Base-by-base conservation (phyloP, 345 rosid species). In the Salix caprea region DNA sequence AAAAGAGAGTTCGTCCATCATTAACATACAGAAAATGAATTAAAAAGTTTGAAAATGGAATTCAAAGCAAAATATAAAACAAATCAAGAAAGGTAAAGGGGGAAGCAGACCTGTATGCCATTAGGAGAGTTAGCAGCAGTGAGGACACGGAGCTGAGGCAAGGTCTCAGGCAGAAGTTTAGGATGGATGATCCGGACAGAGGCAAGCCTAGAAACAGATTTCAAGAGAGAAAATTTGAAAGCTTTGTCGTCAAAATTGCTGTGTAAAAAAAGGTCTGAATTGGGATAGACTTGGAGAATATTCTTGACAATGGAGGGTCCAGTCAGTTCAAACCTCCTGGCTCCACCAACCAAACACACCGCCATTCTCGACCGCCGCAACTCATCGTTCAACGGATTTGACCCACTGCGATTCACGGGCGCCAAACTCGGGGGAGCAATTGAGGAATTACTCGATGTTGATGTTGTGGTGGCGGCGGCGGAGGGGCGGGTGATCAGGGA, bases 301-400 rank as follows among this genome's bases (percentile, higher is more conserved):
- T 86, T 90, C 81, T 90, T 88, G 18, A 93, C 76, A 8, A 95
- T 93, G 54, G 98, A 95, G 36, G 96, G 98, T 21, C 98, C 98
- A 0, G 98, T 91, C 42, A 95, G 80, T 85, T 93, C 99, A 72
- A 95, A 95, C 80, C 97, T 85, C 69, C 99, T 82, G 13, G 99
- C 98, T 54, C 96, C 97, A 50, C 99, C 98, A 0, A 93, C 99
- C 85, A 95, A 86, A 83, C 99, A 95, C 70, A 93, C 94, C 2
- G 96, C 99, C 1, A 93, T 90, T 72, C 85, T 91, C 76, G 94
- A 80, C 72, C 76, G 83, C 18, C 10, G 40, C 13, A 61, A 24
- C 54, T 24, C 52, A 30, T 32, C n/a, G 15, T 65, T 65, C 67
- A 34, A 65, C 39, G 28, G 24, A 58, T 26, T 23, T 4, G 64